A percentile compares a stretch with the other conserved stretches of the same genome.
Conservation (phyloP, 2,329 filamentous ascomycete species). For the Talaromyces sp. region DNA sequence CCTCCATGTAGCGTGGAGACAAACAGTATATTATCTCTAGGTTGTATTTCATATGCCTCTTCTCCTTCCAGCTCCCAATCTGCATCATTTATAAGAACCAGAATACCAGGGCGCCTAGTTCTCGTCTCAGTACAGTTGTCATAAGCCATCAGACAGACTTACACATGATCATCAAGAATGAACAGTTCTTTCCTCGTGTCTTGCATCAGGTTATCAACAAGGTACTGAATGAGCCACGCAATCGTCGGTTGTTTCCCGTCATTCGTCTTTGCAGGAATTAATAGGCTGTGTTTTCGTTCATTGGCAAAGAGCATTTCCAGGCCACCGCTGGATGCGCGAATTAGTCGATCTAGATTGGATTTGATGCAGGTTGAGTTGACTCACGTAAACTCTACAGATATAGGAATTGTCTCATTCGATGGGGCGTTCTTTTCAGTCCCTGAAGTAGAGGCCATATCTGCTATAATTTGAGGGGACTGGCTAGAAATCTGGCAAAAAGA, state of each 20-base stretch:
- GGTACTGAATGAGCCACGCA: constrained; percentile 70
- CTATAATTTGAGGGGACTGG: background rate
- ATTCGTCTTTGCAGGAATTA: constrained; percentile 61
- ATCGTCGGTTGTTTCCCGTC: constrained; percentile 64
- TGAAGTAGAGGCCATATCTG: constrained; percentile 15
- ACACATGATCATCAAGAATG: constrained; percentile 83
- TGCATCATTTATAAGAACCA: constrained; percentile 94
- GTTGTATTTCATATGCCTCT: constrained; percentile 79
- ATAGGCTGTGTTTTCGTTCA: constrained; percentile 67
- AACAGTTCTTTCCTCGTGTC: constrained; percentile 85
- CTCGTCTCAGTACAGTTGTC: constrained; percentile 14
- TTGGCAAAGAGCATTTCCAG: constrained; percentile 92
- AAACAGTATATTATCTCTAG: constrained; percentile 85
- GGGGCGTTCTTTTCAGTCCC: constrained; percentile 4
- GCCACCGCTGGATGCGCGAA: constrained; percentile 62
- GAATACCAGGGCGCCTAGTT: constrained; percentile 81
- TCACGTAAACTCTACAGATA: constrained; percentile 74
- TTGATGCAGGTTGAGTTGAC: background rate
- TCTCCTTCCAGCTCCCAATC: constrained; percentile 99
- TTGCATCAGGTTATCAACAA: constrained; percentile 79
- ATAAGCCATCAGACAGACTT: constrained; percentile 43
- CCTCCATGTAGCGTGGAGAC: constrained; percentile 95
- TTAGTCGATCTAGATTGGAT: background rate
- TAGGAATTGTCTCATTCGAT: constrained; percentile 43
- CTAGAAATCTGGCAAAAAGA: background rate